Evolutionary conservation across 345 rosid species (phyloP).

Genomic region (Syzygium oleosum): DNA sequence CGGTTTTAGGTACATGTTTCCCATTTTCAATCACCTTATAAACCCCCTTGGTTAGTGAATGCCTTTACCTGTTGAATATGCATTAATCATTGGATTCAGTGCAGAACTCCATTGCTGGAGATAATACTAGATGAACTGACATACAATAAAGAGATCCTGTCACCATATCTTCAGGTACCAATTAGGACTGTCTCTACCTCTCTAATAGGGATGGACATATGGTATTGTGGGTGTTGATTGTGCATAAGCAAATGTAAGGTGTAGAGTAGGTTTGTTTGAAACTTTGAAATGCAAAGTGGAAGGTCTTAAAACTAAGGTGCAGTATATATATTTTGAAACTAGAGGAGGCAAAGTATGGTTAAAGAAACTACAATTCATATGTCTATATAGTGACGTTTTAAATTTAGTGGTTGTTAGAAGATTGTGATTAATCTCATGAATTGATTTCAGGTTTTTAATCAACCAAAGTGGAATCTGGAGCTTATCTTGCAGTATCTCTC

Average conservation of each 20-base stretch:
- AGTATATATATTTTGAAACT: background rate
- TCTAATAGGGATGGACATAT: background rate
- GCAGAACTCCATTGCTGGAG: constrained; percentile 67
- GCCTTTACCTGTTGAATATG: background rate
- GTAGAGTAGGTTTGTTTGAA: background rate
- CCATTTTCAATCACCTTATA: background rate
- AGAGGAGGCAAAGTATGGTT: background rate
- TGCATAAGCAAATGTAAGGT: background rate
- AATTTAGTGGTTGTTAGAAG: background rate
- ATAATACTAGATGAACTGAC: constrained; percentile 66
- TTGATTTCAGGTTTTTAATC: constrained; percentile 46
- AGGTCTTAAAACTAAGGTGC: background rate
- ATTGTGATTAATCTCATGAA: background rate
- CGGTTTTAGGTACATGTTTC: constrained; percentile 50
- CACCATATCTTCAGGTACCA: constrained; percentile 60
- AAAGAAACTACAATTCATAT: background rate
- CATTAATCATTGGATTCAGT: constrained; percentile 13
- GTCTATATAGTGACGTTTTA: background rate
- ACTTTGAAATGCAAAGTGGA: background rate
- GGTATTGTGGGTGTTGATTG: background rate
- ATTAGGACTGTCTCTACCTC: background rate
- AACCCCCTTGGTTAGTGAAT: background rate
- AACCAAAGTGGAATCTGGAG: constrained; percentile 84
- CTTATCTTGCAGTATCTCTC: constrained; percentile 52
- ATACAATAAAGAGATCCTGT: constrained; percentile 41